Evolutionary conservation across 2,329 filamentous ascomycete species (phyloP).

Genomic region (Aspergillus intermedius): DNA sequence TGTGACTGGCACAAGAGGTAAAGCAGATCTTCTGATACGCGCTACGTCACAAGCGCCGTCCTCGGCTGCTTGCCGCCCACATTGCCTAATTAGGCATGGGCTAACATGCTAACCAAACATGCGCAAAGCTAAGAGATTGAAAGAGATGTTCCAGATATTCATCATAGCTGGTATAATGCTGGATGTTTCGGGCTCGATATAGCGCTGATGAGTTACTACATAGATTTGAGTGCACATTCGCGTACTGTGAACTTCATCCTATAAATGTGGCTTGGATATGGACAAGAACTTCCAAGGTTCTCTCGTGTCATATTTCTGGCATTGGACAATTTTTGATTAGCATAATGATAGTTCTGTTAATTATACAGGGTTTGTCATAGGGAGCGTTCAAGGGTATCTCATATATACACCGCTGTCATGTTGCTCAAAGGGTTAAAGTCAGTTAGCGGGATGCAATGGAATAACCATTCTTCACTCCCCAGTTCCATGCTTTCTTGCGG

Average conservation of each 20-base stretch:
- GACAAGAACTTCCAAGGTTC: no score
- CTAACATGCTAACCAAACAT: no score
- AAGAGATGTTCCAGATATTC: no score
- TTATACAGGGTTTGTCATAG: neutral
- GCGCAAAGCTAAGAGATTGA: no score
- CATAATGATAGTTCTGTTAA: slow-evolving; percentile 3
- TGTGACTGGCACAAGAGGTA: no score
- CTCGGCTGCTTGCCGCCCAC: neutral
- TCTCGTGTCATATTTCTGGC: neutral
- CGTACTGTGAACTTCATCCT: no score
- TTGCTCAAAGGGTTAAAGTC: neutral
- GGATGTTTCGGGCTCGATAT: no score
- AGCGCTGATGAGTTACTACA: no score
- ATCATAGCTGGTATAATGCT: no score
- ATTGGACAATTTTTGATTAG: neutral
- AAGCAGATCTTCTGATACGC: slow-evolving; percentile 1
- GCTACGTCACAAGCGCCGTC: slow-evolving; percentile 13
- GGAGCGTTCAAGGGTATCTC: slow-evolving; percentile 23
- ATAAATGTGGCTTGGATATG: no score
- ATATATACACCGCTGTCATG: slow-evolving; percentile 13
- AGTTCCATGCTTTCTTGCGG: slow-evolving; percentile 51
- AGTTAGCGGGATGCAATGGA: neutral
- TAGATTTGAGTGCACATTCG: neutral
- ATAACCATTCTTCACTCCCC: slow-evolving; percentile 50
- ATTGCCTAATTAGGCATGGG: neutral